phyloP scores from a whole-genome alignment of 2,329 filamentous ascomycete genomes.

The Chaetomiaceae sp. region DNA sequence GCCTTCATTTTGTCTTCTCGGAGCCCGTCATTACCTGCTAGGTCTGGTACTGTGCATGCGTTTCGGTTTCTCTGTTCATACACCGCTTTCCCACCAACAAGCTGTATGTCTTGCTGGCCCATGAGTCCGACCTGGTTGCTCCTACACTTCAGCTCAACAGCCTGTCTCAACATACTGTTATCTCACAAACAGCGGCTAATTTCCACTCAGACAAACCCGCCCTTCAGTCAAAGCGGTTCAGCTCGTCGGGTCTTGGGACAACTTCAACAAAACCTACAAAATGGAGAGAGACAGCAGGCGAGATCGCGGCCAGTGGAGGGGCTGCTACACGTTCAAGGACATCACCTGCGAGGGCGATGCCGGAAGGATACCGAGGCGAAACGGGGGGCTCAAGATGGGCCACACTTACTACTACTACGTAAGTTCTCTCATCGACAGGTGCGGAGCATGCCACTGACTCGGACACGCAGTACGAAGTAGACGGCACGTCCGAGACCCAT shows the following conservation, averaged over 20 bases:
- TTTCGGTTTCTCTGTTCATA: background rate
- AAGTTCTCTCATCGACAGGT: conserved; percentile 34
- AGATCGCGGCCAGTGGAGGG: conserved; percentile 73
- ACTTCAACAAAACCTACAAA: conserved; percentile 70
- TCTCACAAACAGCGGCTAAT: conserved; percentile 13
- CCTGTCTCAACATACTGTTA: no score
- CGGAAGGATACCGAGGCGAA: conserved; percentile 50
- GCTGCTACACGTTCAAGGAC: conserved; percentile 79
- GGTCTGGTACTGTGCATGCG: conserved; percentile 15
- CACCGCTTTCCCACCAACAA: no score
- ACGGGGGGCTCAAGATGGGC: conserved; percentile 84
- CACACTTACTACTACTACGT: conserved; percentile 95
- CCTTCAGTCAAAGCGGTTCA: conserved; percentile 63
- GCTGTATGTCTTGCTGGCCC: no score
- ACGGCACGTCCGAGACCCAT: conserved; percentile 70
- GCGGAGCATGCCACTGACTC: conserved; percentile 25
- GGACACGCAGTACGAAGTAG: conserved; percentile 66
- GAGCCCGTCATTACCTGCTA: conserved; percentile 8
- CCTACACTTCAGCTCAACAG: no score
- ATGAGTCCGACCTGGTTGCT: no score
- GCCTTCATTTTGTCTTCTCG: conserved; percentile 18
- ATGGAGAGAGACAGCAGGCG: conserved; percentile 77
- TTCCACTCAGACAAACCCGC: conserved; percentile 47
- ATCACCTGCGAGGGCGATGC: conserved; percentile 74
- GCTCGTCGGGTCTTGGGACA: conserved; percentile 91